Conservation (phyloP, 768 basidiomycete species). For the Pulveroboletus sp. region DNA sequence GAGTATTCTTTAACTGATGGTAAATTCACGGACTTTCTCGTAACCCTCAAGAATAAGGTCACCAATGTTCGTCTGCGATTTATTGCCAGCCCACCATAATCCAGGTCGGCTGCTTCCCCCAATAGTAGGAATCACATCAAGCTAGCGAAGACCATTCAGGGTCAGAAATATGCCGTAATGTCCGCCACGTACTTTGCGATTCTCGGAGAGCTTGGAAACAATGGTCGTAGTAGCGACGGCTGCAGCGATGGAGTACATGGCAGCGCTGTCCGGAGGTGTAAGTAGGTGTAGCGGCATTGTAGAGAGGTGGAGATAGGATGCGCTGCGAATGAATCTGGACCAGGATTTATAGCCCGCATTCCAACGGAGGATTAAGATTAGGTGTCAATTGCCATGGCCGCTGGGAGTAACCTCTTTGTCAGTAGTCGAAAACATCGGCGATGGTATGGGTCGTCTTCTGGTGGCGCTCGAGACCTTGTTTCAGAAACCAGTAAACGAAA, state of each 20-base stretch:
- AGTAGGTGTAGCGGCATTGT: background rate
- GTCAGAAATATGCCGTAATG: background rate
- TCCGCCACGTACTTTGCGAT: slow-evolving; percentile 2
- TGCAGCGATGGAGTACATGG: slow-evolving; percentile 3
- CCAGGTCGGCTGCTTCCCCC: slow-evolving; percentile 24
- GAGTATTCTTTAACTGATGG: background rate
- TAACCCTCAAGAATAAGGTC: slow-evolving; percentile 33
- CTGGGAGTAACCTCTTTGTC: too few species aligned
- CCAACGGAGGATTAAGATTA: too few species aligned
- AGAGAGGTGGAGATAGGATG: background rate
- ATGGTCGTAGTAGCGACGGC: slow-evolving; percentile 2
- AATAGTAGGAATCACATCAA: slow-evolving; percentile 30
- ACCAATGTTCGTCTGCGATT: slow-evolving; percentile 15
- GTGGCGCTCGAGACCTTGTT: too few species aligned
- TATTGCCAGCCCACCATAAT: slow-evolving; percentile 26
- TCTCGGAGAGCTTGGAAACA: slow-evolving; percentile 3
- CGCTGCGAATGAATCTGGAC: too few species aligned
- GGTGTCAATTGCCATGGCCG: too few species aligned
- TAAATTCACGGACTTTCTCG: slow-evolving; percentile 20
- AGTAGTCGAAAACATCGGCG: too few species aligned
- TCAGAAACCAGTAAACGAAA: too few species aligned
- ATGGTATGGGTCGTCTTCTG: too few species aligned
- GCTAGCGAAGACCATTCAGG: slow-evolving; percentile 7
- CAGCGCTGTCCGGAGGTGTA: slow-evolving; percentile 1
- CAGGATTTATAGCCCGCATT: too few species aligned